Percentiles rank a stretch among this genome's conserved stretches.
Evolutionary conservation across 1,284 basidiomycete species (phyloP).

Genomic region (Naganishia albida): DNA sequence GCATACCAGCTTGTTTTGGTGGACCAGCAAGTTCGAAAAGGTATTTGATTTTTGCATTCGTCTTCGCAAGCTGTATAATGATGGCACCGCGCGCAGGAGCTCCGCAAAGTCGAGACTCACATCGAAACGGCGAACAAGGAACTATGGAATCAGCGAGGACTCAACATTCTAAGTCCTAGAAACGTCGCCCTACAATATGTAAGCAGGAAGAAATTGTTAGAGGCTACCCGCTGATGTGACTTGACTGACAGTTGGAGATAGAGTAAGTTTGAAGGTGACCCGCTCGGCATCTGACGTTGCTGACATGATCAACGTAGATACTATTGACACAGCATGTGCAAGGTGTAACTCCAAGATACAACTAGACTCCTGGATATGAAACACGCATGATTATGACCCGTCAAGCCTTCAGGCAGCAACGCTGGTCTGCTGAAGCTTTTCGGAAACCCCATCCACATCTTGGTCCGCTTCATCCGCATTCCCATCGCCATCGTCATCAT

Average conservation of each 20-base stretch:
- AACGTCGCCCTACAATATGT: slow-evolving; percentile 57
- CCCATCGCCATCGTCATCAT: slow-evolving; percentile 23
- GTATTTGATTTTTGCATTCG: slow-evolving; percentile 40
- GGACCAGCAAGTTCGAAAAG: slow-evolving; percentile 53
- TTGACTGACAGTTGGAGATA: slow-evolving; percentile 46
- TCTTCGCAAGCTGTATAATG: neutral
- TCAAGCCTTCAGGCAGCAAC: slow-evolving; percentile 15
- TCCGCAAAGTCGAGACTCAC: slow-evolving; percentile 41
- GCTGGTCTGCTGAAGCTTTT: slow-evolving; percentile 20
- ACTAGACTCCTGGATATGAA: neutral
- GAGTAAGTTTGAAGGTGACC: slow-evolving; percentile 37
- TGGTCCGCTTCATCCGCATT: slow-evolving; percentile 2
- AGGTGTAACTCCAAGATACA: slow-evolving; percentile 17
- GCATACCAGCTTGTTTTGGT: slow-evolving; percentile 53
- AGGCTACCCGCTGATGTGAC: neutral
- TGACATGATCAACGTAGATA: slow-evolving; percentile 2
- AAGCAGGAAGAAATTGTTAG: too few relatives aligned
- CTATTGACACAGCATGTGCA: slow-evolving; percentile 16
- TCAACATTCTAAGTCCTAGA: slow-evolving; percentile 56
- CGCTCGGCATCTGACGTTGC: neutral
- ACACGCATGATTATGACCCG: neutral
- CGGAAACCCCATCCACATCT: slow-evolving; percentile 13
- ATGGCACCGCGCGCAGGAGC: slow-evolving; percentile 9
- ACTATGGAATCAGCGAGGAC: slow-evolving; percentile 54
- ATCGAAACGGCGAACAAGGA: slow-evolving; percentile 52